Conservation (phyloP, 2,329 filamentous ascomycete genomes). For the Aspergillus felis region DNA sequence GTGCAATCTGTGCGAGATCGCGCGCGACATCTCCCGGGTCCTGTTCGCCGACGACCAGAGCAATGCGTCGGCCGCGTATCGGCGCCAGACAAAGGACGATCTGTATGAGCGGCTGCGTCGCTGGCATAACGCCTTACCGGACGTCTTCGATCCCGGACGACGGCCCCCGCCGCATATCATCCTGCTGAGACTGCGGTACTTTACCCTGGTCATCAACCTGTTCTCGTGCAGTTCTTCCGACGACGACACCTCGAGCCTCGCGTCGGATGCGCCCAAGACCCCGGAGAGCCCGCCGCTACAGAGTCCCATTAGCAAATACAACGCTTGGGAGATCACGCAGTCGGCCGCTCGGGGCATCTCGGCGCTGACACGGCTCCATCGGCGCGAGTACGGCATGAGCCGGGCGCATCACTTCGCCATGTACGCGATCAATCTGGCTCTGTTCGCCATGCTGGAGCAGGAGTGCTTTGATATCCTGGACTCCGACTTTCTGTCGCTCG, state of each 20-base stretch:
- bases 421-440: slow-evolving; percentile 36
- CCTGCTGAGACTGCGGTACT: slow-evolving; percentile 29
- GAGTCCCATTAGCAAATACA: slow-evolving; percentile 18
- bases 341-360: slow-evolving; percentile 31
- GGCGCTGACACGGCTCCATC: slow-evolving; percentile 25
- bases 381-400: slow-evolving; percentile 31
- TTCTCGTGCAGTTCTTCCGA: slow-evolving; percentile 27
- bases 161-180: slow-evolving; percentile 32
- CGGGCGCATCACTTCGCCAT: slow-evolving; percentile 36
- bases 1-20: slow-evolving; percentile 32
- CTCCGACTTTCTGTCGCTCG: slow-evolving; percentile 31
- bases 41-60: slow-evolving; percentile 24
- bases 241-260: slow-evolving; percentile 10
- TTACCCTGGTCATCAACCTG: slow-evolving; percentile 33
- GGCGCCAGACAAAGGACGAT: slow-evolving; percentile 22
- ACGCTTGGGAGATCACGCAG: slow-evolving; percentile 20
- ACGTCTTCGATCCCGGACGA: slow-evolving; percentile 21
- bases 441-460: slow-evolving; percentile 32
- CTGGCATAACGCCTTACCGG: slow-evolving; percentile 30
- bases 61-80: slow-evolving; percentile 4
- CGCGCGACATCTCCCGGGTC: slow-evolving; percentile 31
- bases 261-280: slow-evolving; percentile 21
- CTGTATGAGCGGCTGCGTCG: slow-evolving; percentile 26
- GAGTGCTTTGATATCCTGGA: slow-evolving; percentile 31
- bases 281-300: slow-evolving; percentile 25